A percentile compares a stretch with the other conserved stretches of the same genome.
These are phyloP conservation scores for Hymenoscyphus albidus DNA, from an alignment of 2,329 filamentous ascomycete genomes.

Conservation along the genomic window DNA sequence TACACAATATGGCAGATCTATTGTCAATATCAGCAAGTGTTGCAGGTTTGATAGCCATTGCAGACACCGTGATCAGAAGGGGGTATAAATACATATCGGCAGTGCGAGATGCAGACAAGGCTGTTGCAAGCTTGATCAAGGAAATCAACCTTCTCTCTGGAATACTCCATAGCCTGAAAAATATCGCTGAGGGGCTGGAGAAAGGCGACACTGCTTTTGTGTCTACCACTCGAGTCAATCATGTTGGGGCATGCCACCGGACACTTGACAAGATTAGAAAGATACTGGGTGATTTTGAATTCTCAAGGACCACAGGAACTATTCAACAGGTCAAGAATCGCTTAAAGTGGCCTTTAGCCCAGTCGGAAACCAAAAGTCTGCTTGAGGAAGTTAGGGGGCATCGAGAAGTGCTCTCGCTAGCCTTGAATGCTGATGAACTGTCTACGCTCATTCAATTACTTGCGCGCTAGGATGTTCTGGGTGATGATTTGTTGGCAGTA, in stretches of 20 bases:
- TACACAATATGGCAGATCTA: slow-evolving; percentile 6
- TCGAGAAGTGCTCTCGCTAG: background rate
- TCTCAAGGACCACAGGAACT: background rate
- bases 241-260: slow-evolving; percentile 3
- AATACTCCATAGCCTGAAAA: slow-evolving; percentile 9
- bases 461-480: background rate
- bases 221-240: background rate
- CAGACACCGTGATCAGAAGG: slow-evolving; percentile 8
- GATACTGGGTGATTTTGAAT: background rate
- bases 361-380: background rate
- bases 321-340: background rate
- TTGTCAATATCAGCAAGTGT: slow-evolving; percentile 13
- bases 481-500: background rate
- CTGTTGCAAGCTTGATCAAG: slow-evolving; percentile 5
- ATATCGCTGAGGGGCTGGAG: background rate
- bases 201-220: background rate
- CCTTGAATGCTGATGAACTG: background rate
- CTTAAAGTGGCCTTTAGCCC: background rate
- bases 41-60: slow-evolving; percentile 14
- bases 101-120: slow-evolving; percentile 9
- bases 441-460: background rate
- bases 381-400: background rate
- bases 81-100: slow-evolving; percentile 16
- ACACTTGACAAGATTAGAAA: background rate
- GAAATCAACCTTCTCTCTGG: slow-evolving; percentile 15